A percentile compares a stretch with the other conserved stretches of the same genome.
Evolutionary conservation across 257 asterid genomes (phyloP).

Genomic region (Nicotiana noctiflora): DNA sequence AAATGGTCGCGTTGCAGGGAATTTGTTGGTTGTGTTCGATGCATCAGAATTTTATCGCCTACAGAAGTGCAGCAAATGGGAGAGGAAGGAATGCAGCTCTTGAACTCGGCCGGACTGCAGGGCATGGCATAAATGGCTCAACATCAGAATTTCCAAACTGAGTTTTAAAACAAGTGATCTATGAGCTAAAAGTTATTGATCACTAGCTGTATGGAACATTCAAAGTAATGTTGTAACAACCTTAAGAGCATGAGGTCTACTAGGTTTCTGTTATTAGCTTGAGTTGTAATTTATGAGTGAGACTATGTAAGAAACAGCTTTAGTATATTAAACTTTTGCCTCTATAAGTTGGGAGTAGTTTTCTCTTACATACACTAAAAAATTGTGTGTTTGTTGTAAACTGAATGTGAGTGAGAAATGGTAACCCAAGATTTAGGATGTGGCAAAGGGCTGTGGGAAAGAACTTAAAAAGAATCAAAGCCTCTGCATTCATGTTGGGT

Average conservation of each 20-base stretch:
- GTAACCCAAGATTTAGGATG: too few species aligned
- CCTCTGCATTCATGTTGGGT: too few species aligned
- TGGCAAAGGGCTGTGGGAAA: too few species aligned
- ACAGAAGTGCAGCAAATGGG: conserved; percentile 98
- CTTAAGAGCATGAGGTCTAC: background rate
- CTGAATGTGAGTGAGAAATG: too few species aligned
- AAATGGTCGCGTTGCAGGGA: conserved; percentile 40
- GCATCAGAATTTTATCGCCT: conserved; percentile 90
- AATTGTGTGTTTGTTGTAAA: too few species aligned
- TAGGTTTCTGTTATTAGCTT: background rate
- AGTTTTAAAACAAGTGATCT: conserved; percentile 27
- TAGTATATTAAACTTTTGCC: background rate
- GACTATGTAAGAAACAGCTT: conserved; percentile 1
- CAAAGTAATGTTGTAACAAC: background rate
- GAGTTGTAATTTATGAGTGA: conserved; percentile 7
- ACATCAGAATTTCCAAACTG: conserved; percentile 25
- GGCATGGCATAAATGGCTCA: conserved; percentile 31
- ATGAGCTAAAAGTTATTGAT: conserved; percentile 4
- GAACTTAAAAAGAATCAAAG: too few species aligned
- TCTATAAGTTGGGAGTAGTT: background rate
- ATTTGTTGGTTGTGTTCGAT: conserved; percentile 84
- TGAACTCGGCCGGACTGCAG: conserved; percentile 55
- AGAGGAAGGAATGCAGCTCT: conserved; percentile 95
- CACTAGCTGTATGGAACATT: conserved; percentile 2
- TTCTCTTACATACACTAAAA: too few species aligned